Percentiles rank a stretch among this genome's conserved stretches.
Evolutionary conservation across 2,329 filamentous ascomycete genomes (phyloP).

Genomic region (Colletotrichum sp.): DNA sequence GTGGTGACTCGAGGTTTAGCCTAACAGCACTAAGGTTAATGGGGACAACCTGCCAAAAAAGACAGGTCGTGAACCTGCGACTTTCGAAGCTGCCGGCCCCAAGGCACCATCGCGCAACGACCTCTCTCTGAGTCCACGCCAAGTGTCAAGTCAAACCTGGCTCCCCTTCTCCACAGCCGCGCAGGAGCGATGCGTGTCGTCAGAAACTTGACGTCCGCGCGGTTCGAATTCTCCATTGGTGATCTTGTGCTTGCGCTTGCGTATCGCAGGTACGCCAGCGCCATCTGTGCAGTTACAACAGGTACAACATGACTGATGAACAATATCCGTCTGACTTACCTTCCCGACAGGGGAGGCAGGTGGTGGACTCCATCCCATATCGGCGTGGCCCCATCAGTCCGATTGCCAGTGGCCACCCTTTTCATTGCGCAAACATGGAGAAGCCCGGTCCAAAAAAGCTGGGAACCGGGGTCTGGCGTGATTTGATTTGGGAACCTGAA

Average conservation of each 20-base stretch:
- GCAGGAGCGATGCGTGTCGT: neutral
- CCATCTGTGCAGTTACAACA: neutral
- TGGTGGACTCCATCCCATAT: neutral
- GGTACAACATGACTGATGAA: neutral
- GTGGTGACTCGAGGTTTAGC: neutral
- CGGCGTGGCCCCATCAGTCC: neutral
- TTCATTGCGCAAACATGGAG: conserved; percentile 14
- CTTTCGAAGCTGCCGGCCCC: neutral
- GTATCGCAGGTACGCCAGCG: neutral
- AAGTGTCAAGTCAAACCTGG: neutral
- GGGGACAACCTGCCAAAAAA: neutral
- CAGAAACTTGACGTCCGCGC: neutral
- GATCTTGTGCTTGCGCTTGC: neutral
- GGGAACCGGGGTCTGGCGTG: neutral
- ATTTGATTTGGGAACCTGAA: neutral
- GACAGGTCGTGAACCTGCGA: neutral
- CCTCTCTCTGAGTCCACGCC: neutral
- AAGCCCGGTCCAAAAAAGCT: neutral
- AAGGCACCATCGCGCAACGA: neutral
- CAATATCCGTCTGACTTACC: neutral
- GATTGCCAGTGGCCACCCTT: neutral
- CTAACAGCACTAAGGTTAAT: neutral
- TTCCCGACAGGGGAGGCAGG: neutral
- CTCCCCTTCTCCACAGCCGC: neutral
- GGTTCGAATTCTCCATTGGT: neutral